Base-by-base conservation (phyloP, 345 rosid genomes). In the Moringa oleifera region DNA sequence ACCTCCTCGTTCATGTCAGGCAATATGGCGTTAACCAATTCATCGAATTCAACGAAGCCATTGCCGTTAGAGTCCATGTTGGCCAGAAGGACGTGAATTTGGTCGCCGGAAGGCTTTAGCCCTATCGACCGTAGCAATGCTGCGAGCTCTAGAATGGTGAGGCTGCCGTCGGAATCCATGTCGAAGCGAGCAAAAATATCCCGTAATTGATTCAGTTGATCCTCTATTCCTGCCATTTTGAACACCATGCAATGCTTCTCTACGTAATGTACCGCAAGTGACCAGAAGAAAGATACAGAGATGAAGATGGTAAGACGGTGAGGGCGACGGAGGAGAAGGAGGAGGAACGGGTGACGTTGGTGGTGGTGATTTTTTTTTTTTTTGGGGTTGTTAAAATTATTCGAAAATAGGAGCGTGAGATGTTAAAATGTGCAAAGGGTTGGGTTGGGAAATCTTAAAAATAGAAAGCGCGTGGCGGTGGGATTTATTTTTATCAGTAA, bases 141-240 rank as follows among this genome's bases (percentile, higher is more conserved):
- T 0, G 98, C 96, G 2, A 93, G 90, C 80, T 89, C 98, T 58
- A 87, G 79, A 52, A 89, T 73, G 0, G 97, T 93, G n/a, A 89
- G 79, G 86, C 95, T 93, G 54, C 96, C 98, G 23, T 92, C 98
- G 4, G 82, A 71, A 52, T 93, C 98, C 93, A 84, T 81, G 83
- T 91, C 96, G 49, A 91, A 91, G 45, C 88, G 79, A 6, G 71
- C 67, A 24, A 88, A 86, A 16, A 86, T 91, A 50, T 80, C 90
- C 70, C 66, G 61, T 24, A 88, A 68, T 82, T 82, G 88, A 31
- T 74, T 68, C 1, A 85, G 54, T 65, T 83, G 88, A 22, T 62
- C 86, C 20, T 58, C 77, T 70, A 70, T 73, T 19, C 33, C 20
- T 11, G 20, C 25, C 9, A n/a, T 28, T 8, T 28, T 28, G 33